phyloP scores from a whole-genome alignment of 2,329 filamentous ascomycete species.

The Microsporum audouinii region DNA sequence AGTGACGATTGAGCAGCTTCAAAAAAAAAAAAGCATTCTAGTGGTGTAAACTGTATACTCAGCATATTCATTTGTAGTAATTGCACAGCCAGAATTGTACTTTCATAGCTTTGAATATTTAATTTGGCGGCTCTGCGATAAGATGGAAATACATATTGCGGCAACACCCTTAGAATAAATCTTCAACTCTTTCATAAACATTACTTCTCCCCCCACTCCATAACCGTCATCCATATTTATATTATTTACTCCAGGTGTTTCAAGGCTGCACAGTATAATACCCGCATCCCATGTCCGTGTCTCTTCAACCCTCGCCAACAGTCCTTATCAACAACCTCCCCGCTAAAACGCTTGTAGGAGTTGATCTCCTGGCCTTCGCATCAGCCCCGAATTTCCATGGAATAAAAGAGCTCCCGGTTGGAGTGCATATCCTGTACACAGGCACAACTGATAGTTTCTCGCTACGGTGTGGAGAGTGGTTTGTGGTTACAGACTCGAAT shows the following conservation, averaged over 20 bases:
- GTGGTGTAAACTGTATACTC: background rate
- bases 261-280: background rate
- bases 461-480: constrained; percentile 52
- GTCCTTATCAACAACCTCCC: constrained; percentile 37
- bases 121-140: background rate
- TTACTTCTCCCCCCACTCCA: background rate
- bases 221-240: too few species aligned
- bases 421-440: constrained; percentile 52
- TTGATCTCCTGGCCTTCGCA: constrained; percentile 50
- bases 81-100: background rate
- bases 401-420: constrained; percentile 47
- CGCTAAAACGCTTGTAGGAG: constrained; percentile 39
- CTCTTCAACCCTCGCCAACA: constrained; percentile 27
- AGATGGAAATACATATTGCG: too few species aligned
- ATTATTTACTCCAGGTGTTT: background rate
- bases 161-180: background rate
- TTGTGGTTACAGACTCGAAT: constrained; percentile 33
- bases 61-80: background rate
- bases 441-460: constrained; percentile 48
- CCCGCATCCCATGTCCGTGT: constrained; percentile 13
- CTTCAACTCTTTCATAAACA: background rate
- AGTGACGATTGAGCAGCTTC: background rate
- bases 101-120: background rate
- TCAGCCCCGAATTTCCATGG: constrained; percentile 51
- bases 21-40: background rate